phyloP scores from a whole-genome alignment of 306 rosid species.

The Canavalia gladiata region DNA sequence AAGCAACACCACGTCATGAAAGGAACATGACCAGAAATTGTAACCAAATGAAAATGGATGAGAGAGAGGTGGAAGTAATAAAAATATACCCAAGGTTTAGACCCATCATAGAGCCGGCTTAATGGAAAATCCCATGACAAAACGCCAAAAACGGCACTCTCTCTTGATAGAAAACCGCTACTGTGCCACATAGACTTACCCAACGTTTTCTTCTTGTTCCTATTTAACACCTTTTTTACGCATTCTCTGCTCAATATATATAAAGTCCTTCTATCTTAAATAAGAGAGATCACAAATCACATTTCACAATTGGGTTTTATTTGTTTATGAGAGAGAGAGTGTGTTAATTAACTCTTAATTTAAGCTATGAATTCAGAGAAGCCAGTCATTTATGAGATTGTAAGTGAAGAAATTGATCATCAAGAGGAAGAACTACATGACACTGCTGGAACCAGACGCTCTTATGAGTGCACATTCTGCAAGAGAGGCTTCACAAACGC shows the following conservation, averaged over 20 bases:
- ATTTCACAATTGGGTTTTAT: neutral
- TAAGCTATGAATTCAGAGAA: constrained; percentile 45
- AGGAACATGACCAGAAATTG: constrained; percentile 52
- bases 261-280: constrained; percentile 53
- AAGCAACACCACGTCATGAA: constrained; percentile 44
- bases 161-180: constrained; percentile 50
- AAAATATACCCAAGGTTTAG: constrained; percentile 40
- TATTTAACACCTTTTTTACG: constrained; percentile 41
- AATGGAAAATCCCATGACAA: constrained; percentile 54
- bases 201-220: constrained; percentile 62
- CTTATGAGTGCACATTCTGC: constrained; percentile 89
- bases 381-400: constrained; percentile 16
- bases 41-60: constrained; percentile 42
- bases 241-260: constrained; percentile 44
- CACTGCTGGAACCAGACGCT: constrained; percentile 54
- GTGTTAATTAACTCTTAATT: neutral
- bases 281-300: neutral
- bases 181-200: constrained; percentile 52
- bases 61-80: constrained; percentile 27
- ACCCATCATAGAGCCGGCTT: constrained; percentile 75
- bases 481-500: constrained; percentile 96
- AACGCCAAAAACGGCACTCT: constrained; percentile 63
- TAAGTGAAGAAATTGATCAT: constrained; percentile 64
- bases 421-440: constrained; percentile 42
- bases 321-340: neutral